These are phyloP conservation scores for Clarkia xantiana DNA, from an alignment of 345 rosid species.

Conservation along the genomic window DNA sequence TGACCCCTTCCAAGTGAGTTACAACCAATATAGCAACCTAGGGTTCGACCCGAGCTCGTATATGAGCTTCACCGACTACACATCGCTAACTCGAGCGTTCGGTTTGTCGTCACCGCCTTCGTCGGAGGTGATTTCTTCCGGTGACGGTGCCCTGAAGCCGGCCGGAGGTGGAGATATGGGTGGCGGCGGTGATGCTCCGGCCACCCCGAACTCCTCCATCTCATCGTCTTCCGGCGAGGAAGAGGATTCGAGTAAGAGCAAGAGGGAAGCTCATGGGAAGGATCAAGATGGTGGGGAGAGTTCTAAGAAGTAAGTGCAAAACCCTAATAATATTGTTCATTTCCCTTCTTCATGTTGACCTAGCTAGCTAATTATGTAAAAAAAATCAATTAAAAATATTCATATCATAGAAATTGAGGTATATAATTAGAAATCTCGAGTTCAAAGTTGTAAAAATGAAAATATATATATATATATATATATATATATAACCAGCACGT, in stretches of 20 bases:
- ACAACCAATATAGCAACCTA: conserved; percentile 10
- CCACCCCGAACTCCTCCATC: conserved; percentile 35
- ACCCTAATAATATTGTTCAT: background rate
- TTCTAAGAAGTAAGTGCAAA: conserved; percentile 35
- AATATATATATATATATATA: too few relatives aligned
- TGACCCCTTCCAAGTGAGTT: conserved; percentile 17
- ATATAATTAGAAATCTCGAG: too few relatives aligned
- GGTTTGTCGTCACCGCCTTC: conserved; percentile 40
- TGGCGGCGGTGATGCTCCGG: conserved; percentile 12
- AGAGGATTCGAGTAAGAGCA: conserved; percentile 38
- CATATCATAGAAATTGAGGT: too few relatives aligned
- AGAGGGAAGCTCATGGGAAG: conserved; percentile 17
- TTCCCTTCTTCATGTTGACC: background rate
- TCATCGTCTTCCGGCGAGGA: conserved; percentile 58
- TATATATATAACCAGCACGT: too few relatives aligned
- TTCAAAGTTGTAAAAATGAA: too few relatives aligned
- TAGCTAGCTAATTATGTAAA: too few relatives aligned
- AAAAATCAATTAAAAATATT: too few relatives aligned
- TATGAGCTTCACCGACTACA: conserved; percentile 44
- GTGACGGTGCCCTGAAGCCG: conserved; percentile 13
- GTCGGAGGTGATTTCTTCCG: conserved; percentile 35
- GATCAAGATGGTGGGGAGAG: conserved; percentile 32
- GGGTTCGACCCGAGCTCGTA: conserved; percentile 21
- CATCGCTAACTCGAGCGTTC: conserved; percentile 35
- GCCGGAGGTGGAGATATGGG: conserved; percentile 11